phyloP scores from a whole-genome alignment of 2,329 filamentous ascomycete genomes.

The Didymella sp. region DNA sequence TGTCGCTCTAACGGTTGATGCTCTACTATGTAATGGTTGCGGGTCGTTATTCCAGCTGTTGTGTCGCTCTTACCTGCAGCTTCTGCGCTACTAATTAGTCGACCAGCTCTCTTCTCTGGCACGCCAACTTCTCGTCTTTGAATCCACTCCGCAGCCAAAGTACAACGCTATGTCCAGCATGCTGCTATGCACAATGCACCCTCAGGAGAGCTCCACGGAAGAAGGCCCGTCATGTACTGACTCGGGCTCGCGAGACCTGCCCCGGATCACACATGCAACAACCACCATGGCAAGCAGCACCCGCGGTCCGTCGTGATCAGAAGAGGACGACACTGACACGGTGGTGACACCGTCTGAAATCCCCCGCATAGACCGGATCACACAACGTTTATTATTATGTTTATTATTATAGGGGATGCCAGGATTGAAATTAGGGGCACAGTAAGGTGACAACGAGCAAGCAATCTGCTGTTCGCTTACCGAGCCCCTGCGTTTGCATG shows the following conservation, averaged over 20 bases:
- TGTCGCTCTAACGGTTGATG: neutral
- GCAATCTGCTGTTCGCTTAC: neutral
- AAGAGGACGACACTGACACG: neutral
- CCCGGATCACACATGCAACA: neutral
- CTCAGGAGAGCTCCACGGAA: constrained; percentile 1
- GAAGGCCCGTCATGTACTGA: constrained; percentile 1
- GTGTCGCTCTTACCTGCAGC: neutral
- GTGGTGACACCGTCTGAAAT: neutral
- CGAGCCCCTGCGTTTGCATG: neutral
- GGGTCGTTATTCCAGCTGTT: neutral
- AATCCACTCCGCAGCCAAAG: neutral
- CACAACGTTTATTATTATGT: neutral
- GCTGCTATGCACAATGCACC: neutral
- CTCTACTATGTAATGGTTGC: neutral
- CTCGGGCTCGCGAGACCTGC: constrained; percentile 16
- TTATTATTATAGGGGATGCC: neutral
- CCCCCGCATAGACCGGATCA: neutral
- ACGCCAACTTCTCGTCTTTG: neutral
- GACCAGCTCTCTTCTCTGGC: neutral
- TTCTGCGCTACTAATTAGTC: neutral
- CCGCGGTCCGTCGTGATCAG: neutral
- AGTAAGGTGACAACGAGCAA: neutral
- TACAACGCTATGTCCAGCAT: neutral
- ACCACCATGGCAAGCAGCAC: neutral
- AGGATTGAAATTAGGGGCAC: neutral